Evolutionary conservation across 1,284 basidiomycete species (phyloP).

Genomic region (Boletus subluridellus): DNA sequence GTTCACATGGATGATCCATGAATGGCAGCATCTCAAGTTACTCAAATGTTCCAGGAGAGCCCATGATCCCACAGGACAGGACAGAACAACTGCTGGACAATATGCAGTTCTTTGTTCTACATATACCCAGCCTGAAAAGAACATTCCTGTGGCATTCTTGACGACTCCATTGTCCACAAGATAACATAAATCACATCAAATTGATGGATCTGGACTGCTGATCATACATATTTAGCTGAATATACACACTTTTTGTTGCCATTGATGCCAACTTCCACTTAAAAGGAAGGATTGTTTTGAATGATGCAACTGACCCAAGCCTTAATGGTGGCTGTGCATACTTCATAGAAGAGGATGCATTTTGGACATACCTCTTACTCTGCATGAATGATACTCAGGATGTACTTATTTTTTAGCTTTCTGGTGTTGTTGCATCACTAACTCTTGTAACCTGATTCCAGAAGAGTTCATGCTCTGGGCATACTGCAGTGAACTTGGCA

Average conservation of each 20-base stretch:
- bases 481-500: no score
- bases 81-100: not conserved
- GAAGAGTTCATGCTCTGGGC: no score
- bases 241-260: not conserved
- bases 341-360: not conserved
- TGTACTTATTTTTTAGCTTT: not conserved
- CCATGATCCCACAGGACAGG: not conserved
- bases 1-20: not conserved
- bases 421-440: no score
- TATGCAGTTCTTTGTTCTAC: conserved; percentile 30
- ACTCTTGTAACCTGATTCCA: no score
- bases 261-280: not conserved
- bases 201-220: no score
- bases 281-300: not conserved
- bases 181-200: not conserved
- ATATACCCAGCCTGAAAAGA: conserved; percentile 29
- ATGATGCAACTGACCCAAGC: not conserved
- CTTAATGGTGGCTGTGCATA: not conserved
- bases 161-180: not conserved
- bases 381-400: not conserved
- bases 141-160: conserved; percentile 9
- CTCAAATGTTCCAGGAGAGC: conserved; percentile 7
- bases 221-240: conserved; percentile 9
- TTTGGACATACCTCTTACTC: not conserved
- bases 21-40: conserved; percentile 13